Base-by-base conservation (phyloP, 371 early-diverging fungal genomes). In the Mucor irregularis region DNA sequence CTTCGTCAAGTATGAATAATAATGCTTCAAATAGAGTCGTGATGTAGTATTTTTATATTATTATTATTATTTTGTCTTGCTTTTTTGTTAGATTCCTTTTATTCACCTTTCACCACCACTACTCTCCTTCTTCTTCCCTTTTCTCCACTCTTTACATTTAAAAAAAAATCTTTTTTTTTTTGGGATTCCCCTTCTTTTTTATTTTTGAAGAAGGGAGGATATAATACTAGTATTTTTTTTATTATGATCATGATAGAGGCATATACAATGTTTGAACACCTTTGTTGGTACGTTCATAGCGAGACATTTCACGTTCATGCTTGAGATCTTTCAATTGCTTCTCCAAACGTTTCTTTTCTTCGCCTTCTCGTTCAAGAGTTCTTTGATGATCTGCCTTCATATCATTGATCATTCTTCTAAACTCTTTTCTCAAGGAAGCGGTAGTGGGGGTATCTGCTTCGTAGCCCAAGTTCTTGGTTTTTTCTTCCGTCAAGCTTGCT, bases 361-460 rank as follows among this genome's bases (percentile, higher is more conserved):
- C 73, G 2, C 66, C 70, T 56, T 84, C 85, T 34, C 76, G 68
- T 9, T 80, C 74, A 6, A 85, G 48, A 1, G 68, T 52, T 45
- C 72, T 73, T 49, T 82, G 80, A 40, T 86, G 85, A 25, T 86
- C 85, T 6, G 64, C 48, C 43, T 82, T 78, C 49, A 82, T 57
- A 30, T 83, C 81, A n/a, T 51, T 68, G 52, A 85, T 80, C 57
- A 84, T 77, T 10, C 76, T 65, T 46, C 83, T 64, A 50, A 86
- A 86, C 38, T 86, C 87, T 52, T 75, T 82, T 21, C 87, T 66
- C 38, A 86, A 51, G 0, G 83, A 74, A 2, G 84, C 77, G 0
- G 87, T 86, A 0, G 85, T 76, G 0, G 74, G 56, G 8, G 69
- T 68, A 17, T 76, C 76, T 6, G 43, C 39, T 13, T 45, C 58